A percentile compares a stretch with the other conserved stretches of the same genome.
Evolutionary conservation across 2,329 filamentous ascomycete species (phyloP).

Genomic region (Lasiodiplodia theobromae): DNA sequence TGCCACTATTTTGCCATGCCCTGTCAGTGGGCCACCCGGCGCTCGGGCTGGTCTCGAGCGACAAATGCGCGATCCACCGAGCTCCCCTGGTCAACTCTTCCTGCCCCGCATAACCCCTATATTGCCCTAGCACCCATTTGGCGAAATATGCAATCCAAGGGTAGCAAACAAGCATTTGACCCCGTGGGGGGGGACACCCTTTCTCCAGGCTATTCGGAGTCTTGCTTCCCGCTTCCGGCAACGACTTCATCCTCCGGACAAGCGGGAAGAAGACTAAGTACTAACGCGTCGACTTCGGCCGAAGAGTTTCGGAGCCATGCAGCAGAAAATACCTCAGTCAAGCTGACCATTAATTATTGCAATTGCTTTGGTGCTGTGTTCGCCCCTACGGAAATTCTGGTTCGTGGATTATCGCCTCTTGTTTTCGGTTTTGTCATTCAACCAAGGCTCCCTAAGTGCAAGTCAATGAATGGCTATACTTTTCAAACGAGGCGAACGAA

Average conservation of each 20-base stretch:
- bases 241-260: neutral
- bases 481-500: too few species aligned
- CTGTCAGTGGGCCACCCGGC: neutral
- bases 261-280: neutral
- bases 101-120: neutral
- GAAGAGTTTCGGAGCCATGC: neutral
- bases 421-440: neutral
- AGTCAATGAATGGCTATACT: too few species aligned
- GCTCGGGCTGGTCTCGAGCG: slow-evolving; percentile 6
- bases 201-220: neutral
- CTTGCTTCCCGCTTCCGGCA: neutral
- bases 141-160: neutral
- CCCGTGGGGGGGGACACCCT: neutral
- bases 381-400: neutral
- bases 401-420: neutral
- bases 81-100: neutral
- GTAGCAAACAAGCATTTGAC: neutral
- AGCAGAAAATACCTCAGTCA: neutral
- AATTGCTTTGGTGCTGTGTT: neutral
- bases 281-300: too few species aligned
- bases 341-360: neutral
- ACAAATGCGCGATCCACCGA: slow-evolving; percentile 11
- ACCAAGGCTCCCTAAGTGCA: neutral
- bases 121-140: neutral
- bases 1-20: neutral